These are phyloP conservation scores for Arachnopeziza araneosa DNA, from an alignment of 2,329 filamentous ascomycete genomes.

Conservation along the genomic window DNA sequence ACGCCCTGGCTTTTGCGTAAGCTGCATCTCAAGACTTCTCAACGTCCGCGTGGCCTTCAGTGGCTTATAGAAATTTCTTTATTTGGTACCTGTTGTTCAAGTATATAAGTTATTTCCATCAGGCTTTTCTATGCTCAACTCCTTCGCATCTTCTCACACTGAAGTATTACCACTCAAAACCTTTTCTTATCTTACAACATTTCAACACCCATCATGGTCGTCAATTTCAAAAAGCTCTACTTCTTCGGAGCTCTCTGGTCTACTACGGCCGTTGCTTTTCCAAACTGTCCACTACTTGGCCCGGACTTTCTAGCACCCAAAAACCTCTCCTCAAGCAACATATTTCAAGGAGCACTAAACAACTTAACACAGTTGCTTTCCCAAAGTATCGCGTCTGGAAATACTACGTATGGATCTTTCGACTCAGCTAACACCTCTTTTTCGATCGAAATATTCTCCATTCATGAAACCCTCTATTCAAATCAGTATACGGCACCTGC, in stretches of 20 bases:
- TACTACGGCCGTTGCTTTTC: background rate
- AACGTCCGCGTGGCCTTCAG: background rate
- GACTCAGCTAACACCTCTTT: slow-evolving; percentile 30
- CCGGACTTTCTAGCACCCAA: slow-evolving; percentile 9
- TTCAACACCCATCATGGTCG: background rate
- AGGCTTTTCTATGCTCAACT: background rate
- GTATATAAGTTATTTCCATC: background rate
- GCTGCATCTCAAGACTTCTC: no score
- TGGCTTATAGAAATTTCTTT: background rate
- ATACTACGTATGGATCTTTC: slow-evolving; percentile 12
- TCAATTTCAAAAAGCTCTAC: background rate
- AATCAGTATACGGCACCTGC: slow-evolving; percentile 33
- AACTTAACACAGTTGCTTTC: slow-evolving; percentile 11
- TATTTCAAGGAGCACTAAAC: slow-evolving; percentile 8
- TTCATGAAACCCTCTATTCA: slow-evolving; percentile 30
- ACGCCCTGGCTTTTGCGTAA: no score
- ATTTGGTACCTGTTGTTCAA: background rate
- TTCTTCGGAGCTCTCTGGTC: slow-evolving; percentile 2
- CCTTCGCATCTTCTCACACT: background rate
- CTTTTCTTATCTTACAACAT: background rate
- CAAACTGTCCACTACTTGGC: slow-evolving; percentile 8
- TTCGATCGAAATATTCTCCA: slow-evolving; percentile 36
- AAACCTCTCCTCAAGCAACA: slow-evolving; percentile 7
- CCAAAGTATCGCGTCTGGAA: slow-evolving; percentile 6
- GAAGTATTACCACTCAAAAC: background rate